Percentiles rank a stretch among this genome's conserved stretches.
Conservation (phyloP, 768 basidiomycete genomes). For the Tephrocybe sp. region DNA sequence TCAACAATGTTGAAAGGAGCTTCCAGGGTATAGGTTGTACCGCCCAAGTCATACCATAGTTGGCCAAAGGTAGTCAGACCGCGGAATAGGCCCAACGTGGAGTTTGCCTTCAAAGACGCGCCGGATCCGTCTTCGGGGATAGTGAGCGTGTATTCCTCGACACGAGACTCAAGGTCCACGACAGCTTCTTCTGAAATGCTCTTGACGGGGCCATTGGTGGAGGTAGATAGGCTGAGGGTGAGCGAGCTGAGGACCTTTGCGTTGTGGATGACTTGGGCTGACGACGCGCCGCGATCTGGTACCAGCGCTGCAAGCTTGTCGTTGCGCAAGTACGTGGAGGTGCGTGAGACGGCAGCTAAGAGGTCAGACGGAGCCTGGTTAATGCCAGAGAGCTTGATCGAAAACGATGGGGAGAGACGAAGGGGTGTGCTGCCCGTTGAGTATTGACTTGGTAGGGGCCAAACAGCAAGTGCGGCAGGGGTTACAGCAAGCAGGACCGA, state of each 20-base stretch:
- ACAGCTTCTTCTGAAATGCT: constrained; percentile 59
- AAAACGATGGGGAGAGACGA: constrained; percentile 33
- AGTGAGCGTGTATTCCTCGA: constrained; percentile 60
- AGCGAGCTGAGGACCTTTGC: constrained; percentile 47
- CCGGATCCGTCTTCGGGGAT: constrained; percentile 57
- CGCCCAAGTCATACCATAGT: constrained; percentile 59
- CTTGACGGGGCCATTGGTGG: constrained; percentile 29
- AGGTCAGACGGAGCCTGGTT: constrained; percentile 54
- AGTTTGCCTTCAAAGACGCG: constrained; percentile 59
- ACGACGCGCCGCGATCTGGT: constrained; percentile 58
- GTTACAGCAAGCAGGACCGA: constrained; percentile 21
- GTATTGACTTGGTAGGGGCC: constrained; percentile 43
- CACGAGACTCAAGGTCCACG: constrained; percentile 46
- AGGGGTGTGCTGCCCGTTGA: constrained; percentile 39
- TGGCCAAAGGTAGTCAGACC: constrained; percentile 77
- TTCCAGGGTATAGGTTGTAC: constrained; percentile 52
- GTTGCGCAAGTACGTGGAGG: constrained; percentile 38
- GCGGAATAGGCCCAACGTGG: constrained; percentile 67
- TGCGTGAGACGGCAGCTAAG: constrained; percentile 50
- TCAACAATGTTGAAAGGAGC: constrained; percentile 63
- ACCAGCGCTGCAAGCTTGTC: constrained; percentile 64
- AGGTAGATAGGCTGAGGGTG: constrained; percentile 45
- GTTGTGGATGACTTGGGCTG: constrained; percentile 35
- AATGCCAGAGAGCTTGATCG: constrained; percentile 44
- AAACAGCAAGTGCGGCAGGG: constrained; percentile 30